phyloP scores from a whole-genome alignment of 441 rosid species.

The Adansonia madagascariensis region DNA sequence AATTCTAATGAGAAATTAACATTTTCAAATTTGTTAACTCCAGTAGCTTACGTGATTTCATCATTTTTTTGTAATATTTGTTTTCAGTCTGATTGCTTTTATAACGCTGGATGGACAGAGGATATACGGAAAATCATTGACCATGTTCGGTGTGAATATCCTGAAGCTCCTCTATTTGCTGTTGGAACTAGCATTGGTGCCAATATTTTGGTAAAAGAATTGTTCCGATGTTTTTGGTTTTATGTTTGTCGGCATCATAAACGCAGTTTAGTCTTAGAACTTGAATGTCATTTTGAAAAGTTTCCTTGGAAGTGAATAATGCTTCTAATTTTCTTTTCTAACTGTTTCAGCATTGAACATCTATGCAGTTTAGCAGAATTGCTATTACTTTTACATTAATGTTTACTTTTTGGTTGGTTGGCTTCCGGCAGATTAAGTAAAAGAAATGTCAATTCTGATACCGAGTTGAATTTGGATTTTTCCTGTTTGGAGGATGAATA shows the following conservation, averaged over 20 bases:
- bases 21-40: not conserved
- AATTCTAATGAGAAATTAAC: constrained; percentile 1
- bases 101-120: constrained; percentile 90
- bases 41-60: not conserved
- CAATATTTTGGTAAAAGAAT: constrained; percentile 11
- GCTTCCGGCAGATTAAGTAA: not conserved
- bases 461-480: not conserved
- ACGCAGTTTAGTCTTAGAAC: constrained; percentile 3
- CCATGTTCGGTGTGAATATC: constrained; percentile 7
- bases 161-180: constrained; percentile 16
- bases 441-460: constrained; percentile 1
- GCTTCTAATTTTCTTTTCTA: not conserved
- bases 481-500: constrained; percentile 10
- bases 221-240: not conserved
- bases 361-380: not conserved
- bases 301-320: constrained; percentile 19
- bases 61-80: not conserved
- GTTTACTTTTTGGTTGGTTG: not conserved
- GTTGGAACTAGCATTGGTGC: constrained; percentile 15
- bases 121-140: constrained; percentile 45
- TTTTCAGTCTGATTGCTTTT: constrained; percentile 80
- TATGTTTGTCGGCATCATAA: constrained; percentile 1
- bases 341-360: not conserved
- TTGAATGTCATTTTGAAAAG: constrained; percentile 7
- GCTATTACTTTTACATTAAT: not conserved